Conservation (phyloP, 2,329 filamentous ascomycete genomes). For the Annulohypoxylon truncatum region DNA sequence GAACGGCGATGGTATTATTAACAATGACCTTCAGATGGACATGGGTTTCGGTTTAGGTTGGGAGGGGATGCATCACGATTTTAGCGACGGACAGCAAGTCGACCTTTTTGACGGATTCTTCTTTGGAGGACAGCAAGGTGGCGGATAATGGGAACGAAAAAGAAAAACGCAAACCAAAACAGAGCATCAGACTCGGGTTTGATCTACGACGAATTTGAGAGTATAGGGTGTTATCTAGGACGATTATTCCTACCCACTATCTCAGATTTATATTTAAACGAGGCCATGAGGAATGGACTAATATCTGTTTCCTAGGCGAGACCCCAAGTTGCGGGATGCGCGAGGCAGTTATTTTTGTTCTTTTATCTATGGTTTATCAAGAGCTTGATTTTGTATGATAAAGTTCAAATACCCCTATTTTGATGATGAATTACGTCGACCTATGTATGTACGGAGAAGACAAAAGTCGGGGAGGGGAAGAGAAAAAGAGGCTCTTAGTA, state of each 20-base stretch:
- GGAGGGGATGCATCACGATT: slow-evolving; percentile 72
- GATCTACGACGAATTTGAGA: slow-evolving; percentile 14
- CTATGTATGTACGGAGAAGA: slow-evolving; percentile 21
- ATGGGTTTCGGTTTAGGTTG: slow-evolving; percentile 75
- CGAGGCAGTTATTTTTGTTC: neutral
- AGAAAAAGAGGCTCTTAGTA: slow-evolving; percentile 8
- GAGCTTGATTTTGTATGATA: slow-evolving; percentile 25
- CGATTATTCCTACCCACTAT: slow-evolving; percentile 9
- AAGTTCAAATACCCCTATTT: slow-evolving; percentile 29
- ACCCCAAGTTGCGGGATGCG: neutral
- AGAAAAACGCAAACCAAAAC: neutral
- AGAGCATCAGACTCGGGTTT: neutral
- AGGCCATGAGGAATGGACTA: slow-evolving; percentile 28
- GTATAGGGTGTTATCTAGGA: slow-evolving; percentile 16
- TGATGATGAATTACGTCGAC: slow-evolving; percentile 7
- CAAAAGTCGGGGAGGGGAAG: slow-evolving; percentile 10
- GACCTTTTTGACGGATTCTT: slow-evolving; percentile 80
- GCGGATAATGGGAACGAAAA: slow-evolving; percentile 26
- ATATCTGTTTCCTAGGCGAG: slow-evolving; percentile 4
- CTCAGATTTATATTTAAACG: slow-evolving; percentile 15
- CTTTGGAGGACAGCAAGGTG: slow-evolving; percentile 68
- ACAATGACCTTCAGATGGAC: slow-evolving; percentile 66
- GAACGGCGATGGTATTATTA: slow-evolving; percentile 42
- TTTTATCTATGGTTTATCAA: neutral
- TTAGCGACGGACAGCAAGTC: slow-evolving; percentile 68